Base-by-base conservation (phyloP, 2,329 filamentous ascomycete genomes). In the Bipolaris cookei region DNA sequence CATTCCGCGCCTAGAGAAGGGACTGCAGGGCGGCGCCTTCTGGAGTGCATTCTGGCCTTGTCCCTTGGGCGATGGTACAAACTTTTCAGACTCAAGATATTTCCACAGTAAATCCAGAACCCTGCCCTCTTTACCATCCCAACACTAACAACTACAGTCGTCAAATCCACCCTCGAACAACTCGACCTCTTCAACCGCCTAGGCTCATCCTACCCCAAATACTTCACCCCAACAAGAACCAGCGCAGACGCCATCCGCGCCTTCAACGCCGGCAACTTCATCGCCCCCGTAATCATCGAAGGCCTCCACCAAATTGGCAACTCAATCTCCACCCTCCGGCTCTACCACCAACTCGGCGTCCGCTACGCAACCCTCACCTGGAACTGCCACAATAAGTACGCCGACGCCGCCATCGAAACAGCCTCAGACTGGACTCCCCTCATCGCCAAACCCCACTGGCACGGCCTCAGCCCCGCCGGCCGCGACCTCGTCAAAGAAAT, bases 241-340 rank as follows among this genome's bases (percentile, higher is more conserved):
- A 86, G 86, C 64, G 81, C 80, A 45, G 83, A 84, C 28, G 90
- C 90, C 3, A 71, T 88, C 35, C 72, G 81, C 1, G 86, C 86
- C 16, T 82, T 81, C 58, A 56, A 73, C 5, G 38, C 69, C 2
- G 75, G 76, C 20, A 61, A 56, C 4, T 65, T 75, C 18, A 77
- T 77, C 48, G 73, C 74, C 0, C 75, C 75, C 6, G 65, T 69
- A 32, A 71, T 69, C 37, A 77, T 77, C 28, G 74, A 75, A 78
- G 94, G 94, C 3, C 84, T 97, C 6, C 94, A 98, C 72, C 94
- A 97, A 69, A 96, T 98, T 66, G 93, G 92, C 56, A 97, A 97
- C 78, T 90, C 88, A 1, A 81, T 88, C 21, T 83, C 89, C 38
- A 92, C 88, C 52, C 81, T 98, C 8, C 87, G 94, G 6, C 82